Percentiles rank a stretch among this genome's conserved stretches.
Conservation (phyloP, 1,139 yeast genomes). For the Candida glucosophila region DNA sequence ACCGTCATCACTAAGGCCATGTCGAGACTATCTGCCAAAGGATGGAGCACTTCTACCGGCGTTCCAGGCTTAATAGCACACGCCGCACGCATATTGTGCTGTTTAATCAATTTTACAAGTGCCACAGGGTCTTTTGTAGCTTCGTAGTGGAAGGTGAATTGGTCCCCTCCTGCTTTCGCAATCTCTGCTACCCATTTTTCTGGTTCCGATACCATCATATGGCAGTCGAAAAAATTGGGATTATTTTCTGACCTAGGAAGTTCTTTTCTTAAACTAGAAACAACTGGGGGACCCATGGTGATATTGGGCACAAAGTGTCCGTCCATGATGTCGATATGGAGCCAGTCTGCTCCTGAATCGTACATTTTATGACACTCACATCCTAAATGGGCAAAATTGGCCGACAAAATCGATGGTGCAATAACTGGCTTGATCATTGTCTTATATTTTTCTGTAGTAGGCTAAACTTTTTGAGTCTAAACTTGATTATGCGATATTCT, state of each 20-base stretch:
- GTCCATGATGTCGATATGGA: conserved; percentile 97
- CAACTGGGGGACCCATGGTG: conserved; percentile 87
- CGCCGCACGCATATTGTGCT: conserved; percentile 85
- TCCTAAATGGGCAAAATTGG: conserved; percentile 85
- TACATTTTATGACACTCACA: conserved; percentile 79
- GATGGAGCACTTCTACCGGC: conserved; percentile 74
- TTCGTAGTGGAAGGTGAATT: conserved; percentile 93
- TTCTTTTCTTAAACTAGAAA: conserved; percentile 66
- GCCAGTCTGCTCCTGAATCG: conserved; percentile 81
- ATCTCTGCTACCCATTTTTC: conserved; percentile 91
- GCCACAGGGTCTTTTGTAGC: conserved; percentile 75
- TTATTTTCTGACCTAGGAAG: conserved; percentile 48
- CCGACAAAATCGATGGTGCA: conserved; percentile 96
- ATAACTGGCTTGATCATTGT: conserved; percentile 71
- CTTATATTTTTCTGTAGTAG: conserved; percentile 1
- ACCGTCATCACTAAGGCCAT: conserved; percentile 97
- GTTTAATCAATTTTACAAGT: conserved; percentile 67
- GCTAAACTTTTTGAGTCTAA: too few relatives aligned
- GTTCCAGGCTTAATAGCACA: conserved; percentile 95
- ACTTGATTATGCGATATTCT: too few relatives aligned
- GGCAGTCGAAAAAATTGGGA: conserved; percentile 86
- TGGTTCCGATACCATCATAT: conserved; percentile 97
- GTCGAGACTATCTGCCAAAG: conserved; percentile 70
- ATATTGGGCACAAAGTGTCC: conserved; percentile 98
- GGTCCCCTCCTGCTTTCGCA: conserved; percentile 94